A percentile compares a stretch with the other conserved stretches of the same genome.
Evolutionary conservation across 441 rosid species (phyloP).

Genomic region (Melastoma candidum): DNA sequence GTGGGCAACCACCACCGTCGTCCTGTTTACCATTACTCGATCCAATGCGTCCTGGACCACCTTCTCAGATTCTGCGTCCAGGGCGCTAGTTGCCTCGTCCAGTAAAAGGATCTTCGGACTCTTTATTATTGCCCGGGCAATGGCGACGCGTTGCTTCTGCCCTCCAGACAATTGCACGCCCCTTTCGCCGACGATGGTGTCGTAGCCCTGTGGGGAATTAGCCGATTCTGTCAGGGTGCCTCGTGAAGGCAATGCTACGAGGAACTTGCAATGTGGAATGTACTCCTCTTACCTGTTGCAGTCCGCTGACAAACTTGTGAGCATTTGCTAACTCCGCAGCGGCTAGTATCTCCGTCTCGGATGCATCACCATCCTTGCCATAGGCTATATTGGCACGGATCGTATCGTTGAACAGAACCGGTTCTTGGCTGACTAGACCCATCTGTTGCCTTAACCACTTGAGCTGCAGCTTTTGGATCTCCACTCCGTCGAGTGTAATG

Average conservation of each 20-base stretch:
- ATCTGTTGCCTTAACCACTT: constrained; percentile 20
- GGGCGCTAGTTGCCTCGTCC: constrained; percentile 17
- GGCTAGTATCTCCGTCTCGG: constrained; percentile 9
- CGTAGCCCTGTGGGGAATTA: constrained; percentile 7
- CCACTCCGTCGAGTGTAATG: constrained; percentile 13
- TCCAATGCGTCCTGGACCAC: constrained; percentile 17
- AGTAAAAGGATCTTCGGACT: constrained; percentile 14
- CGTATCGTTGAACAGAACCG: constrained; percentile 16
- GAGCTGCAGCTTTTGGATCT: constrained; percentile 13
- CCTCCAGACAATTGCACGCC: constrained; percentile 16
- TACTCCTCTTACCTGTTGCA: constrained; percentile 11
- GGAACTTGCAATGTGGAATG: background rate
- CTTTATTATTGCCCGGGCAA: constrained; percentile 17
- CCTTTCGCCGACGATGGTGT: constrained; percentile 12
- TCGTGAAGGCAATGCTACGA: background rate
- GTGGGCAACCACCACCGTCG: constrained; percentile 16
- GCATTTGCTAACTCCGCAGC: constrained; percentile 18
- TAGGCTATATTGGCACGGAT: constrained; percentile 17
- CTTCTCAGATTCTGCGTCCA: constrained; percentile 15
- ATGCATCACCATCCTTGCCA: constrained; percentile 15
- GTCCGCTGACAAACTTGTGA: constrained; percentile 11
- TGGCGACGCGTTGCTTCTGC: constrained; percentile 19
- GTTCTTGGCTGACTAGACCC: constrained; percentile 20
- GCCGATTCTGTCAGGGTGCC: background rate
- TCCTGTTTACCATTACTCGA: constrained; percentile 15